Evolutionary conservation across 2,329 filamentous ascomycete genomes (phyloP).

Genomic region (Fusarium tupiense): DNA sequence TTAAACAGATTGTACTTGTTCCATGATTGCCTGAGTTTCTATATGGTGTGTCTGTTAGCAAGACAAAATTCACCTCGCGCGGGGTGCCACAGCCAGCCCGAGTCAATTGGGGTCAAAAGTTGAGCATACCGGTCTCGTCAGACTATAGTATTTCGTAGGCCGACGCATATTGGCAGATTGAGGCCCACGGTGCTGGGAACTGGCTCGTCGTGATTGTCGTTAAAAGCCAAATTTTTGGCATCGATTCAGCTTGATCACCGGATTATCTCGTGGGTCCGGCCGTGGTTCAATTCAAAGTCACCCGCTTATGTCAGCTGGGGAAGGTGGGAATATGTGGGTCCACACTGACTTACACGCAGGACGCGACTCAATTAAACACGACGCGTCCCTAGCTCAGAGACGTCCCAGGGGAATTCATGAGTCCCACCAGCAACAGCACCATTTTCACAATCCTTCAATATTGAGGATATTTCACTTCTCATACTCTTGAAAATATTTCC

Average conservation of each 20-base stretch:
- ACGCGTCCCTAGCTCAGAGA: conserved; percentile 40
- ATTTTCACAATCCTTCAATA: not conserved
- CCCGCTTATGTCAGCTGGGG: conserved; percentile 36
- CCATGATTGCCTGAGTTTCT: conserved; percentile 97
- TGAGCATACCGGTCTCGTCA: conserved; percentile 70
- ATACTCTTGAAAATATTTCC: not conserved
- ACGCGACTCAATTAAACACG: conserved; percentile 46
- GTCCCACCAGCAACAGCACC: conserved; percentile 19
- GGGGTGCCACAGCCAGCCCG: not conserved
- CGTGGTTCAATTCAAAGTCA: not conserved
- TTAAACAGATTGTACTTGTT: conserved; percentile 98
- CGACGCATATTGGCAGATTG: conserved; percentile 60
- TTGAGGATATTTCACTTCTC: not conserved
- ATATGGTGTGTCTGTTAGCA: conserved; percentile 34
- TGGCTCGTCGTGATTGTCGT: conserved; percentile 40
- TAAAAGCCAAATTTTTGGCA: conserved; percentile 46
- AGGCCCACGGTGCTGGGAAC: conserved; percentile 39
- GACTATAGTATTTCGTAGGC: conserved; percentile 70
- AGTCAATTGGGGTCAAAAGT: not conserved
- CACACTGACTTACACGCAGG: not conserved
- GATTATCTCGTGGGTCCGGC: conserved; percentile 45
- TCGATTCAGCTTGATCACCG: conserved; percentile 33
- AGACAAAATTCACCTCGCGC: conserved; percentile 10
- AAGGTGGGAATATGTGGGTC: conserved; percentile 23
- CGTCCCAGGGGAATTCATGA: conserved; percentile 13